Conservation (phyloP, 805 yeast species). For the Metschnikowia corniflorae region DNA sequence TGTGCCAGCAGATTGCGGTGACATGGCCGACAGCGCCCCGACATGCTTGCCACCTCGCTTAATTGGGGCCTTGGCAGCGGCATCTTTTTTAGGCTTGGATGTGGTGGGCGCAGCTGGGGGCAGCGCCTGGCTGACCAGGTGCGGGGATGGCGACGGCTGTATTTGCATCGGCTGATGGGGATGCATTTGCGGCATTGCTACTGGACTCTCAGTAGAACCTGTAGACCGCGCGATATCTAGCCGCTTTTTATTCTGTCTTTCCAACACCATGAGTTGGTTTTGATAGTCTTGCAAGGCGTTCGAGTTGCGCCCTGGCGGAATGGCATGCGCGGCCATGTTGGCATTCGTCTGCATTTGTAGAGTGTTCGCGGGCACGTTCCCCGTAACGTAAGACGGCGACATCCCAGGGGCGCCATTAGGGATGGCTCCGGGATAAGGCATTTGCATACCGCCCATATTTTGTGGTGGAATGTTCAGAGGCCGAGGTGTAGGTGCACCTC, state of each 20-base stretch:
- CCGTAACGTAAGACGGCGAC: conserved; percentile 3
- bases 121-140: conserved; percentile 31
- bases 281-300: conserved; percentile 79
- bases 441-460: background rate
- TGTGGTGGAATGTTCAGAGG: conserved; percentile 6
- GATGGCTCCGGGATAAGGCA: conserved; percentile 1
- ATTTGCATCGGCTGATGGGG: conserved; percentile 13
- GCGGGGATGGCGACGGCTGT: conserved; percentile 34
- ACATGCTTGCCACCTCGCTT: conserved; percentile 33
- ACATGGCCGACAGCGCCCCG: conserved; percentile 16
- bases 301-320: conserved; percentile 28
- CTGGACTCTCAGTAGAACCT: conserved; percentile 12
- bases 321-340: conserved; percentile 3
- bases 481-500: conserved; percentile 7
- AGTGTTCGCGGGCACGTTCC: conserved; percentile 3
- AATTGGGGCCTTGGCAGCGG: too few species aligned
- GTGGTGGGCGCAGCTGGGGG: conserved; percentile 24
- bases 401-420: conserved; percentile 1
- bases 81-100: conserved; percentile 32
- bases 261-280: conserved; percentile 70
- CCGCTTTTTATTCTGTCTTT: conserved; percentile 69
- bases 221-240: conserved; percentile 49
- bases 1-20: conserved; percentile 16
- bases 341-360: conserved; percentile 1
- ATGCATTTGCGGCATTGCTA: conserved; percentile 10